Percentiles rank a stretch among this genome's conserved stretches.
phyloP scores from a whole-genome alignment of 208 protist species.

The Herpetomonas samuelpessoai region DNA sequence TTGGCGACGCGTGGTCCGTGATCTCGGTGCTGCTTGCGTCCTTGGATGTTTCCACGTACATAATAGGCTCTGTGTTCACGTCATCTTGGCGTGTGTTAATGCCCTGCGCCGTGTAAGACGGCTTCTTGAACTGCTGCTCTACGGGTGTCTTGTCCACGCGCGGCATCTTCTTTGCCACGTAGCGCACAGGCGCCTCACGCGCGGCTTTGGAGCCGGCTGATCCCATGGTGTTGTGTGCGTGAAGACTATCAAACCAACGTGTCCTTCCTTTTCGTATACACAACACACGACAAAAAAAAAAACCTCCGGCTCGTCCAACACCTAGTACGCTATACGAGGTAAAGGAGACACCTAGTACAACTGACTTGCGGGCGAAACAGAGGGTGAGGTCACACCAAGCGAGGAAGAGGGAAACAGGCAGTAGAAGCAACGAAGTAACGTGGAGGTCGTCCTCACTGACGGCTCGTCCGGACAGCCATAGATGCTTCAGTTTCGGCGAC shows the following conservation, averaged over 20 bases:
- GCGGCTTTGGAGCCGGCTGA: slow-evolving; percentile 32
- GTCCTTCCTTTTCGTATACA: neutral
- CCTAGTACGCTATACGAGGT: too few species aligned
- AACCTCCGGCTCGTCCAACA: too few species aligned
- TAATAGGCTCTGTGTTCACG: slow-evolving; percentile 82
- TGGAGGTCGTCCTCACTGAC: too few species aligned
- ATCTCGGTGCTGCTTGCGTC: slow-evolving; percentile 75
- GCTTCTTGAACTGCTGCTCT: slow-evolving; percentile 82
- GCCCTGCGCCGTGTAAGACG: slow-evolving; percentile 64
- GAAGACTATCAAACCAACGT: slow-evolving; percentile 1
- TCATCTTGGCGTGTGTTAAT: slow-evolving; percentile 82
- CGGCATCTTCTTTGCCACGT: slow-evolving; percentile 79
- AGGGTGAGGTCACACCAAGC: too few species aligned
- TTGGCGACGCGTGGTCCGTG: slow-evolving; percentile 70
- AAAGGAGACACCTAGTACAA: too few species aligned
- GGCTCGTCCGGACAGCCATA: too few species aligned
- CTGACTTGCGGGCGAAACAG: too few species aligned
- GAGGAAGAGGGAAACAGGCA: too few species aligned
- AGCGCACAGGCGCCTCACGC: slow-evolving; percentile 70
- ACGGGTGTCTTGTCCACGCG: slow-evolving; percentile 66
- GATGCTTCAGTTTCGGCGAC: too few species aligned
- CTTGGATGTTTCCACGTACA: slow-evolving; percentile 88
- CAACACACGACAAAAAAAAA: too few species aligned
- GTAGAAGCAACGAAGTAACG: too few species aligned
- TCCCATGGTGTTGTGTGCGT: slow-evolving; percentile 32